Evolutionary conservation across 1,284 basidiomycete genomes (phyloP).

Genomic region (Exobasidium cylindrosporum): DNA sequence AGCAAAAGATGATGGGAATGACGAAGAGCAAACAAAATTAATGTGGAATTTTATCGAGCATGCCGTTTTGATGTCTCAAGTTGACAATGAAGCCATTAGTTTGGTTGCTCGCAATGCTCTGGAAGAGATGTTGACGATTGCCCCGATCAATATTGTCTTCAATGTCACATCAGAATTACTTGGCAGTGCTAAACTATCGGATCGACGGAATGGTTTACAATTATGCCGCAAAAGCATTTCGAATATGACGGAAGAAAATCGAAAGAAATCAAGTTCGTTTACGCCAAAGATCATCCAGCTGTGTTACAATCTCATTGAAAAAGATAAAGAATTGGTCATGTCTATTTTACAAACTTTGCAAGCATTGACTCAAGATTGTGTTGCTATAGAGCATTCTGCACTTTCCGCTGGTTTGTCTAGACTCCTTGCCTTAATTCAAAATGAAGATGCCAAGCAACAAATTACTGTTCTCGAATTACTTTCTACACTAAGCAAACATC

Average conservation of each 20-base stretch:
- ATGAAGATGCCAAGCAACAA: not conserved
- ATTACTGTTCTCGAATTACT: not conserved
- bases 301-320: not conserved
- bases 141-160: conserved; percentile 31
- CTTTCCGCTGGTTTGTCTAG: conserved; percentile 30
- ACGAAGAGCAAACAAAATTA: not conserved
- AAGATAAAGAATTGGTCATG: conserved; percentile 20
- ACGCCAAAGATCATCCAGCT: conserved; percentile 27
- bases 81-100: not conserved
- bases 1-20: not conserved
- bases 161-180: conserved; percentile 29
- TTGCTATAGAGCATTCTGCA: conserved; percentile 22
- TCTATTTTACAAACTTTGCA: conserved; percentile 37
- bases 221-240: conserved; percentile 34
- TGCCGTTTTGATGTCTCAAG: conserved; percentile 2
- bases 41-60: conserved; percentile 14
- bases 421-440: conserved; percentile 28
- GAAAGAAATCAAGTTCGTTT: conserved; percentile 22
- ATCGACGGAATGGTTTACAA: conserved; percentile 30
- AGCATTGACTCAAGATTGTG: conserved; percentile 22
- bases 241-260: conserved; percentile 23
- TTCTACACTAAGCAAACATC: conserved; percentile 11
- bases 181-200: conserved; percentile 17
- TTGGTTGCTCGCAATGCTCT: conserved; percentile 23
- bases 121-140: conserved; percentile 32